Base-by-base conservation (phyloP, 2,329 filamentous ascomycete species). In the Sarocladiaceae sp. region DNA sequence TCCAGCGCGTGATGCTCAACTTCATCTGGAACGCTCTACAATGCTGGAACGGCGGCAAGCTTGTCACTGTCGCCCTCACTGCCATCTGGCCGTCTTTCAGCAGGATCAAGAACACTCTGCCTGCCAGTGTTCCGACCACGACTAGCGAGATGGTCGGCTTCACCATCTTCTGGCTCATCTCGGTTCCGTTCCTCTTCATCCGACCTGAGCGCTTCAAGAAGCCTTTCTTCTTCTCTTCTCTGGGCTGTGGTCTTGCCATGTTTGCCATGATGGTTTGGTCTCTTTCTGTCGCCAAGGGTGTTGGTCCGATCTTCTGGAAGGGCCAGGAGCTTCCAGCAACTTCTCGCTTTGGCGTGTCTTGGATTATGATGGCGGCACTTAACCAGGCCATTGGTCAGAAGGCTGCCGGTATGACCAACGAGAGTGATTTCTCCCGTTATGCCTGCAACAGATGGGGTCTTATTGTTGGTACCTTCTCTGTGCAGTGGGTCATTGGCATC, bases 21-120 rank as follows among this genome's bases (percentile, higher is more conserved):
- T 76, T 78, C 52, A 75, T 78, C 40, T 78, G 75, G 75, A 73
- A 69, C 33, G 71, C 73, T 4, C 63, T 75, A 0, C 73, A 77
- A 55, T 75, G 69, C 2, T 70, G 66, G 66, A 68, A 66, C 46
- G 66, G 66, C n/a, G 64, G 65, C 6, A 57, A 61, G 18, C 59
- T 67, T 12, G 60, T 58, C 6, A 59, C 57, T 50, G 47, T 54
- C 5, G 40, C 23, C 17, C 18, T 55, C 11, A 52, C 48, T 15
- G 54, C 54, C 4, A 46, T 56, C 17, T 58, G 18, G 62, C 65
- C 28, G 60, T 69, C 25, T 71, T 77, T 72, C 53, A 60, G 66
- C 10, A 68, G 61, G 57, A 70, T 78, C 54, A 66, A 67, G 15
- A 75, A 78, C 55, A 71, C 71, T 26, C 64, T 79, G 8, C 69